These are phyloP conservation scores for Austroboletus eburneus DNA, from an alignment of 768 basidiomycete species.

Conservation along the genomic window DNA sequence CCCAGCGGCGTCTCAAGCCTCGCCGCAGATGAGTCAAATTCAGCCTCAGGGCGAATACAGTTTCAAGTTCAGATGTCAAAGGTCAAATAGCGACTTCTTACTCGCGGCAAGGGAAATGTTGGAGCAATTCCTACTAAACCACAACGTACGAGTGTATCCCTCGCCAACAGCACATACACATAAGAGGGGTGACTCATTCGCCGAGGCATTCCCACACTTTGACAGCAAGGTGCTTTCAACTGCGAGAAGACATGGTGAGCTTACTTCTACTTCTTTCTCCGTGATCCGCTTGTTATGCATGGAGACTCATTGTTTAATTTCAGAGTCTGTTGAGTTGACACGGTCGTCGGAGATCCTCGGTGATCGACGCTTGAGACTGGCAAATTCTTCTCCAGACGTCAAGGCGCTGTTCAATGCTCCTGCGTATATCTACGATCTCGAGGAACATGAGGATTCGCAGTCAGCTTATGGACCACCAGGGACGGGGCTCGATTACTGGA, in stretches of 20 bases:
- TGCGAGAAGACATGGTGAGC: slow-evolving; percentile 59
- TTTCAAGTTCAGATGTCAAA: slow-evolving; percentile 94
- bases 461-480: slow-evolving; percentile 51
- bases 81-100: slow-evolving; percentile 92
- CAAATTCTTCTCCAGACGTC: slow-evolving; percentile 90
- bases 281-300: slow-evolving; percentile 28
- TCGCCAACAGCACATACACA: slow-evolving; percentile 75
- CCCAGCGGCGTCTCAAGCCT: slow-evolving; percentile 21
- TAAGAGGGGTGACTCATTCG: slow-evolving; percentile 88
- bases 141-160: slow-evolving; percentile 81
- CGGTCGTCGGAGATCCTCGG: slow-evolving; percentile 60
- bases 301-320: slow-evolving; percentile 8
- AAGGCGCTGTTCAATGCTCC: slow-evolving; percentile 92
- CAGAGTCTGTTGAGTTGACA: slow-evolving; percentile 75
- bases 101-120: slow-evolving; percentile 87
- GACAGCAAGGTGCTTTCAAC: slow-evolving; percentile 91
- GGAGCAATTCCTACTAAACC: slow-evolving; percentile 83
- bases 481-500: slow-evolving; percentile 66
- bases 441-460: slow-evolving; percentile 65
- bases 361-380: slow-evolving; percentile 72
- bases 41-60: slow-evolving; percentile 59
- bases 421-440: slow-evolving; percentile 76
- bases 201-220: slow-evolving; percentile 94
- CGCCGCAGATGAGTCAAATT: slow-evolving; percentile 17
- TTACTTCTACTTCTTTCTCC: neutral